Percentiles rank a stretch among this genome's conserved stretches.
phyloP scores from a whole-genome alignment of 1,139 yeast species.

The Insectozyma bohioensis region DNA sequence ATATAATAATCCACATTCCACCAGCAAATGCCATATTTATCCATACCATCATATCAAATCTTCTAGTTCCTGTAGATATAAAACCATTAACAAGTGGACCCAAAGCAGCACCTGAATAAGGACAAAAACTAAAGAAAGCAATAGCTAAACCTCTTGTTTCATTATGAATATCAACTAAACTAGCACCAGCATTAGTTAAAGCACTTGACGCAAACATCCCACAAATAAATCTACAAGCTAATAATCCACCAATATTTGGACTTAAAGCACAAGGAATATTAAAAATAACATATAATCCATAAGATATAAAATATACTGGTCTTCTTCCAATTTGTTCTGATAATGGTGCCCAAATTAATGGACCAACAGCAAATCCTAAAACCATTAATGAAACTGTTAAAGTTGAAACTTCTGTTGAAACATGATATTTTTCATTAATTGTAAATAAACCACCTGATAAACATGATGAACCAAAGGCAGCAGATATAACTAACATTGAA shows the following conservation, averaged over 20 bases:
- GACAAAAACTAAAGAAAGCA: constrained; percentile 89
- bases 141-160: constrained; percentile 86
- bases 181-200: constrained; percentile 83
- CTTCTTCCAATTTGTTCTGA: constrained; percentile 86
- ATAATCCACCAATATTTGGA: constrained; percentile 75
- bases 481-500: constrained; percentile 73
- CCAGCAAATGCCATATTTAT: constrained; percentile 93
- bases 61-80: constrained; percentile 65
- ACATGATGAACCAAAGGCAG: constrained; percentile 88
- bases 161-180: constrained; percentile 80
- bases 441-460: constrained; percentile 80
- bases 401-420: constrained; percentile 74
- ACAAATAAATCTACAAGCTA: constrained; percentile 79
- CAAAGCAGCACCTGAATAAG: constrained; percentile 88
- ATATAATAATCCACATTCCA: constrained; percentile 65
- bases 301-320: constrained; percentile 77
- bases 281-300: constrained; percentile 71
- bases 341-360: constrained; percentile 86
- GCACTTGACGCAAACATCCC: constrained; percentile 89
- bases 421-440: constrained; percentile 62
- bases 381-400: constrained; percentile 85
- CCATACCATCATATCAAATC: constrained; percentile 78
- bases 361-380: constrained; percentile 84
- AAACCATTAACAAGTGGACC: constrained; percentile 93
- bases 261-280: constrained; percentile 89